Evolutionary conservation across 2,329 filamentous ascomycete genomes (phyloP).

Genomic region (Raffaelea albimanens): DNA sequence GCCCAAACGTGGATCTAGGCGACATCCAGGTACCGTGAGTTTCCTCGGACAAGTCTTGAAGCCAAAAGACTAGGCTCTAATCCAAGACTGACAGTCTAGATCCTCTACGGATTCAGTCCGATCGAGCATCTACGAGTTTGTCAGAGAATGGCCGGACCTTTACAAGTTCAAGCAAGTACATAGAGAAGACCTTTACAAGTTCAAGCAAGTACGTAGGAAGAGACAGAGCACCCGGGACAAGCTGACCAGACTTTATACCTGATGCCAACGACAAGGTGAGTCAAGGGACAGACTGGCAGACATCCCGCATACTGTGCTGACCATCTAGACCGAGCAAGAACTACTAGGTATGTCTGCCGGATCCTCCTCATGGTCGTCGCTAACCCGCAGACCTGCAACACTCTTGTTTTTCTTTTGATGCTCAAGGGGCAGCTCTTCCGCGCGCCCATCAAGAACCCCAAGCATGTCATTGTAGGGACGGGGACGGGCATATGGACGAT

Average conservation of each 20-base stretch:
- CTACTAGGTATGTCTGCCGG: slow-evolving; percentile 8
- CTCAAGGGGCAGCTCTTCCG: slow-evolving; percentile 13
- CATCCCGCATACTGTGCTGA: slow-evolving; percentile 9
- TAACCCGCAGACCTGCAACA: slow-evolving; percentile 9
- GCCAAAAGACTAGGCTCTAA: no score
- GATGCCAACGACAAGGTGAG: no score
- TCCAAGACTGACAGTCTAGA: not conserved
- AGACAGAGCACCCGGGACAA: not conserved
- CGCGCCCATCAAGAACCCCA: slow-evolving; percentile 11
- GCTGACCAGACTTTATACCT: not conserved
- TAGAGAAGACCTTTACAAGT: not conserved
- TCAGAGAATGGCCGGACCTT: slow-evolving; percentile 13
- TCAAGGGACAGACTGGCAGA: no score
- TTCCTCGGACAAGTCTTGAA: not conserved
- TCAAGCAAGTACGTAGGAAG: not conserved
- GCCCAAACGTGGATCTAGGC: not conserved
- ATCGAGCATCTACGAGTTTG: slow-evolving; percentile 13
- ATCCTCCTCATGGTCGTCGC: not conserved
- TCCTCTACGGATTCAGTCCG: slow-evolving; percentile 10
- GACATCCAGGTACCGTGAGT: slow-evolving; percentile 7
- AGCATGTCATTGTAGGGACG: slow-evolving; percentile 12
- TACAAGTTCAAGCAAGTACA: slow-evolving; percentile 13
- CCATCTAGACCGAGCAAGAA: slow-evolving; percentile 12
- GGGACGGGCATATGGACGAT: slow-evolving; percentile 18
- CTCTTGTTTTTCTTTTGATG: slow-evolving; percentile 9